Percentiles rank a stretch among this genome's conserved stretches.
phyloP scores from a whole-genome alignment of 805 yeast genomes.

The Sungouiozyma intestinalis region DNA sequence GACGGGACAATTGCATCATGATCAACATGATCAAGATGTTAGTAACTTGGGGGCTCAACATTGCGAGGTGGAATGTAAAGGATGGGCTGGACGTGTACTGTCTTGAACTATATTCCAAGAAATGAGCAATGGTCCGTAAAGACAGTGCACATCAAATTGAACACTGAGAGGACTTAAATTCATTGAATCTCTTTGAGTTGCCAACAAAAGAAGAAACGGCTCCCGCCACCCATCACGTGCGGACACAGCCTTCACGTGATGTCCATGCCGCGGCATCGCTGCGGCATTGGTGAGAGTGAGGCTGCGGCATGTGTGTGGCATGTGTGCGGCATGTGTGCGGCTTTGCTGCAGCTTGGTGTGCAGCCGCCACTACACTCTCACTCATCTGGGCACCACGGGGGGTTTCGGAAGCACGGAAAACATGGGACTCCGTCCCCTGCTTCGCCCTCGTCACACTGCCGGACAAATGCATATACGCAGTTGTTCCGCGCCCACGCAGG shows the following conservation, averaged over 20 bases:
- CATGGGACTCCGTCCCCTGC: not conserved
- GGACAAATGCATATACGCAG: not conserved
- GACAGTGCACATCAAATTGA: no score
- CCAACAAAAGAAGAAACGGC: no score
- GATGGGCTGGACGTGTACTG: not conserved
- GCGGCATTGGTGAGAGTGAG: no score
- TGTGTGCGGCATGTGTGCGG: conserved; percentile 8
- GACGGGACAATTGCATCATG: conserved; percentile 93
- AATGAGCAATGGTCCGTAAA: no score
- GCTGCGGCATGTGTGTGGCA: conserved; percentile 18
- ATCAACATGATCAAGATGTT: conserved; percentile 85
- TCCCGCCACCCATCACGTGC: no score
- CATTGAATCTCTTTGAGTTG: no score
- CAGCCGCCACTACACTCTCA: no score
- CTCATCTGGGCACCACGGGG: conserved; percentile 43
- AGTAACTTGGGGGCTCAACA: conserved; percentile 75
- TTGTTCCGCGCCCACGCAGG: not conserved
- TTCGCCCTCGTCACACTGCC: no score
- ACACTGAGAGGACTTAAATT: no score
- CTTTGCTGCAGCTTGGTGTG: no score
- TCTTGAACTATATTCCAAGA: not conserved
- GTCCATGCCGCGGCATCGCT: no score
- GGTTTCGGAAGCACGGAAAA: not conserved
- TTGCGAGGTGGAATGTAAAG: not conserved
- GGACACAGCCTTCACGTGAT: no score